Evolutionary conservation across 306 rosid species (phyloP), one percentile per base, ranked within the genome.

Genomic region (Lathyrus tuberosus): DNA sequence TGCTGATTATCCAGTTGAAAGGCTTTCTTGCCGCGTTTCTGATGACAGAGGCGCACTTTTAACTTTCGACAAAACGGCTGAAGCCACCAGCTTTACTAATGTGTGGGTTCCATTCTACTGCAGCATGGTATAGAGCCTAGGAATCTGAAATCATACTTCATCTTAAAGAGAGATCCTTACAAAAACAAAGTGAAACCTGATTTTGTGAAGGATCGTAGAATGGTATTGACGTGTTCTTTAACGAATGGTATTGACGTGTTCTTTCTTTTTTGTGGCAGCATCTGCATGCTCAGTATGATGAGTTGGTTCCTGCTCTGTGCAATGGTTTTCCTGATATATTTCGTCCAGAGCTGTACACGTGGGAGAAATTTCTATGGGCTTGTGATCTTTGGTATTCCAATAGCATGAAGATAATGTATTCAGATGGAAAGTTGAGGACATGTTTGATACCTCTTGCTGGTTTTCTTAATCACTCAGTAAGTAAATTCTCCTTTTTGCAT

Each of bases 31-130:
- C 74, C 88, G 90, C 82, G 98, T 93, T 62, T 93, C 98, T 81
- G 98, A 93, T 51, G 98, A 93, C 74, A 96, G 98, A 58, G 98
- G 98, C 66, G 98, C 98, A 42, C 96, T 93, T 73, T 63, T 93
- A 69, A 93, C 98, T 46, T 93, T 93, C 70, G 98, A 93, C 83
- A 96, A 96, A 69, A 93, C 90, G 98, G 98, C 98, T 10, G 98
- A 93, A 76, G 98, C 98, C 64, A 96, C 98, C 24, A 93, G 98
- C 72, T 93, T 88, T 88, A 88, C 98, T 42, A 90, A 93, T 68
- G 49, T 47, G 11, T 93, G 98, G 98, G 91, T 85, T 60, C 98
- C 98, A 2, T 93, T 93, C 80, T 93, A 96, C 67, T 93, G 98
- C 47, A 93, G 72, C 98, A 93, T 76, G 62, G 11, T 20, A 93